Base-by-base conservation (phyloP, 306 rosid genomes). In the Vigna angularis region DNA sequence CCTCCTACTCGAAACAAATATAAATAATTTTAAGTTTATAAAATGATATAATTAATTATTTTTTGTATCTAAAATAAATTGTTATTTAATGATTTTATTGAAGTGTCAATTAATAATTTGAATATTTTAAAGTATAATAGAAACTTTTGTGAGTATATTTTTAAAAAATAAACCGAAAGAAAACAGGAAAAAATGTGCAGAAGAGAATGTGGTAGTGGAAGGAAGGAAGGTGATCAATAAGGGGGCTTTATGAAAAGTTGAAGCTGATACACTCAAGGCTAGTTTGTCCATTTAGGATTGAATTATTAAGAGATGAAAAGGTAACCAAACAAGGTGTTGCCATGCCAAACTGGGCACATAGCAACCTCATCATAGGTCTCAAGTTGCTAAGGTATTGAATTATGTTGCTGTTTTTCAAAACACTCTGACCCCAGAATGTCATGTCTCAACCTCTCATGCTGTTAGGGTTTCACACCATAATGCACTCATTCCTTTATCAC, bases 211-310 rank as follows among this genome's bases (percentile, higher is more conserved):
- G 73, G 51, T 63, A 73, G 83, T 67, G 69, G 77, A 44, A 68
- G 74, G 32, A 73, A 48, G 81, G 59, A 24, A 70, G 13, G 47
- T 18, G 68, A 26, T n/a, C n/a, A 69, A 17, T 58, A 26, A 75
- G 81, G 72, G 26, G 32, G n/a, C 61, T 61, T 48, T 75, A 32
- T 18, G 14, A 56, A 64, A 76, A 62, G 62, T 68, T 72, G 51
- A 52, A 48, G 66, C n/a, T 73, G 45, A 58, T 79, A 4, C 73
- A 70, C 72, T 49, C 47, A 51, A 57, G 67, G 83, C 77, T 73
- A 66, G 66, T 56, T 56, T 72, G 57, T 72, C 79, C 76, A 77
- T 58, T 58, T 7, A 71, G 81, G 77, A 18, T 32, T 83, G 74
- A 66, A 74, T 73, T 66, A 78, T 83, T 57, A 36, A 13, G 85